Percentiles rank a stretch among this genome's conserved stretches.
Conservation (phyloP, 495 filamentous ascomycete species). For the Bacidia gigantensis region DNA sequence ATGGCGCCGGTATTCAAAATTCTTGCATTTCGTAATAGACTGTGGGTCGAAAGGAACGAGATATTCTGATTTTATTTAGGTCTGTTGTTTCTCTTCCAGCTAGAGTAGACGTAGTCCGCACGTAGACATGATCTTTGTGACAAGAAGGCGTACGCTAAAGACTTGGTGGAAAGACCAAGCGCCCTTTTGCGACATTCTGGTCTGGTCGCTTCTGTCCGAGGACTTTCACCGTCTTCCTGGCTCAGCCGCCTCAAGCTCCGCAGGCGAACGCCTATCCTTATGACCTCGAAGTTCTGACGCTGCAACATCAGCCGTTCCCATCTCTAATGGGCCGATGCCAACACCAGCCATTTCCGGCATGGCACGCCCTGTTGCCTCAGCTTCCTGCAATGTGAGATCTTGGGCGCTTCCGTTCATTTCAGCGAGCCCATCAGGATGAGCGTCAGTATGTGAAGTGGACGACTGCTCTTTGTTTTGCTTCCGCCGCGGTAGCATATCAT, state of each 20-base stretch:
- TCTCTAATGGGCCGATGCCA: background rate
- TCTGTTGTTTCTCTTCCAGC: too few relatives aligned
- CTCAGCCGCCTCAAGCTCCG: background rate
- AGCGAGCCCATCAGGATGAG: background rate
- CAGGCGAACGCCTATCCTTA: background rate
- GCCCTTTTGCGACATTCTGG: too few relatives aligned
- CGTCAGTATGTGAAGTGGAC: background rate
- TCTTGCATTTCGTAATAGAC: too few relatives aligned
- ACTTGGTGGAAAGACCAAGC: too few relatives aligned
- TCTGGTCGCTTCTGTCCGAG: too few relatives aligned
- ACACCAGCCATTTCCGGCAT: background rate
- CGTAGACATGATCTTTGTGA: too few relatives aligned
- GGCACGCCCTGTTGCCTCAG: background rate
- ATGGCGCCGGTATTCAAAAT: too few relatives aligned
- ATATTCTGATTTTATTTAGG: too few relatives aligned
- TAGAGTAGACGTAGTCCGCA: too few relatives aligned
- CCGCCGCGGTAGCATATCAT: constrained; percentile 5
- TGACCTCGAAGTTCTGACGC: background rate
- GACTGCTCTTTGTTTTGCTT: background rate
- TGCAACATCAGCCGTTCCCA: background rate
- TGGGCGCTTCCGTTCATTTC: background rate
- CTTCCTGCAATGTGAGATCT: background rate
- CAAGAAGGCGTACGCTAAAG: too few relatives aligned
- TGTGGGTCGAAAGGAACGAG: too few relatives aligned
- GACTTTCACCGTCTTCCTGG: background rate